Percentiles rank a stretch among this genome's conserved stretches.
Evolutionary conservation across 495 filamentous ascomycete species (phyloP).

Genomic region (Amorphotheca resinae): DNA sequence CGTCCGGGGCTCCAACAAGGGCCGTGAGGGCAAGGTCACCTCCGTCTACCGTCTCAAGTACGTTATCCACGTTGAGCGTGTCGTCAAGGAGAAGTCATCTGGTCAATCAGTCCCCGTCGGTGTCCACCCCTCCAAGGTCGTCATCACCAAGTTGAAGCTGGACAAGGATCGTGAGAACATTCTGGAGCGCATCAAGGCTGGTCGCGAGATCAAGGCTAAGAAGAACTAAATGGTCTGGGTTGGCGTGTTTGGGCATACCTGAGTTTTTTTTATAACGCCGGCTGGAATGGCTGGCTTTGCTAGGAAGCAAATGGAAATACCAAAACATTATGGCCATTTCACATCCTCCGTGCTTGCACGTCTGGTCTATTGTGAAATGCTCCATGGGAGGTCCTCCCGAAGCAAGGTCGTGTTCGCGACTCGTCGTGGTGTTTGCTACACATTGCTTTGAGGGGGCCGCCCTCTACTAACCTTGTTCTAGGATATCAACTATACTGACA

Average conservation of each 20-base stretch:
- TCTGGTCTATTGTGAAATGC: slow-evolving; percentile 38
- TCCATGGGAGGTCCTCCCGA: slow-evolving; percentile 54
- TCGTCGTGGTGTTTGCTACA: slow-evolving; percentile 17
- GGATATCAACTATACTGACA: neutral
- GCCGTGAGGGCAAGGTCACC: slow-evolving; percentile 88
- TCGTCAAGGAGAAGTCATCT: slow-evolving; percentile 87
- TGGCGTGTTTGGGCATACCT: slow-evolving; percentile 18
- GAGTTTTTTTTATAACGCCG: slow-evolving; percentile 14
- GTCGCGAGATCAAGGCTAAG: slow-evolving; percentile 56
- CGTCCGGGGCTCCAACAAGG: slow-evolving; percentile 81
- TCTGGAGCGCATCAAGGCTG: slow-evolving; percentile 68
- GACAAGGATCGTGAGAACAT: slow-evolving; percentile 97
- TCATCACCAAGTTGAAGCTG: slow-evolving; percentile 95
- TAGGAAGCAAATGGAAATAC: slow-evolving; percentile 21
- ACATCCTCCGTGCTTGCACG: slow-evolving; percentile 32
- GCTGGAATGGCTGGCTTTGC: slow-evolving; percentile 1
- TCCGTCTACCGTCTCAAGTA: slow-evolving; percentile 98
- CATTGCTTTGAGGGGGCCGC: slow-evolving; percentile 15
- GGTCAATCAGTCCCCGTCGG: slow-evolving; percentile 82
- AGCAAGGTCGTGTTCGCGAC: slow-evolving; percentile 24
- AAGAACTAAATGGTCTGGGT: slow-evolving; percentile 11
- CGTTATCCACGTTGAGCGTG: slow-evolving; percentile 81
- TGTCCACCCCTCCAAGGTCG: slow-evolving; percentile 83
- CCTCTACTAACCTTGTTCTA: slow-evolving; percentile 16
- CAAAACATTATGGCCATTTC: slow-evolving; percentile 50